Conservation (phyloP, 2,329 filamentous ascomycete species). For the Cordyceps farinosa region DNA sequence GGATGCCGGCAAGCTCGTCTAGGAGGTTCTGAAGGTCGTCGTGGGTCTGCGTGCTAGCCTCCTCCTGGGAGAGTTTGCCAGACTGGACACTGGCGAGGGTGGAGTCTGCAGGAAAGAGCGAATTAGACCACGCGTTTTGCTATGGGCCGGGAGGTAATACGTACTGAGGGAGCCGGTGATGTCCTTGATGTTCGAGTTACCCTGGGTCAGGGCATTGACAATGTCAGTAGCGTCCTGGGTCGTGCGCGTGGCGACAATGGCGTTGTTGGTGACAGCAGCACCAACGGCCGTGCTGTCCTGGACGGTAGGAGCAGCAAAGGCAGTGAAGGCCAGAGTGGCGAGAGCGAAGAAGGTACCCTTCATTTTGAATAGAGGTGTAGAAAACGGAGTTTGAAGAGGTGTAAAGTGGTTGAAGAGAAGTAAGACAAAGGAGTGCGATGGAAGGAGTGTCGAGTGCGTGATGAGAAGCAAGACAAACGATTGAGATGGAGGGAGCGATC, state of each 20-base stretch:
- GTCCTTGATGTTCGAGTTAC: conserved; percentile 12
- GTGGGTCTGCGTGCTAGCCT: conserved; percentile 20
- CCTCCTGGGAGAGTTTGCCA: conserved; percentile 24
- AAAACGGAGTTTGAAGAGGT: too few relatives aligned
- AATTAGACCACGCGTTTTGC: neutral
- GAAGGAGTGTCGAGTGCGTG: too few relatives aligned
- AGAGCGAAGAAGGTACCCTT: conserved; percentile 26
- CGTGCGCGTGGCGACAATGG: neutral
- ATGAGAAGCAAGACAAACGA: too few relatives aligned
- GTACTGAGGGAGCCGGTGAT: conserved; percentile 13
- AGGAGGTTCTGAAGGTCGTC: conserved; percentile 22
- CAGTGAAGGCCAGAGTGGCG: conserved; percentile 24
- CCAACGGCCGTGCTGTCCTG: conserved; percentile 3
- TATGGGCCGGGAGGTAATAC: neutral
- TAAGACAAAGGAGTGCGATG: too few relatives aligned
- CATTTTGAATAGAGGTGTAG: conserved; percentile 22
- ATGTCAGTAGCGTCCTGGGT: conserved; percentile 10
- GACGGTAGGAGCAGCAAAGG: conserved; percentile 22
- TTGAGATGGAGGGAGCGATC: too few relatives aligned
- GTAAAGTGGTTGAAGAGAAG: too few relatives aligned
- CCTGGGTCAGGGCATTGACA: conserved; percentile 7
- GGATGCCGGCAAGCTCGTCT: conserved; percentile 24
- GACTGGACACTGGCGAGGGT: conserved; percentile 24
- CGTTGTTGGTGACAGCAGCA: conserved; percentile 1
- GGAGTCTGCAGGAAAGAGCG: neutral